Conservation (phyloP, 805 yeast genomes). For the Yamadazyma nakazawae region DNA sequence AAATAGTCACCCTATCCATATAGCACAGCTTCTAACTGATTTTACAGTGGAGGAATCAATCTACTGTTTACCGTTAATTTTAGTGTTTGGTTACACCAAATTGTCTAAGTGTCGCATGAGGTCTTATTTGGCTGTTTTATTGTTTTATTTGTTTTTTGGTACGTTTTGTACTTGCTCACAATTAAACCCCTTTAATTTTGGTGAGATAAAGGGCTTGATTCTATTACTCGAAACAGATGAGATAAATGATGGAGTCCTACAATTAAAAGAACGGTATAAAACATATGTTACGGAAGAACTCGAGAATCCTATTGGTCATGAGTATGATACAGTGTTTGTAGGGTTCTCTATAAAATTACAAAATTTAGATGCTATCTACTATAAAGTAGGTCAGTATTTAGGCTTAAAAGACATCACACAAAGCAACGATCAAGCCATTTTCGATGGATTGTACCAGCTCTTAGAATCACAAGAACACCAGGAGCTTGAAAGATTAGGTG, state of each 20-base stretch:
- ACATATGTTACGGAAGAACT: conserved; percentile 3
- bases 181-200: neutral
- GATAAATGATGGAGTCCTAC: neutral
- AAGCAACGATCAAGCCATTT: conserved; percentile 2
- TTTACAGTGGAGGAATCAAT: too few relatives aligned
- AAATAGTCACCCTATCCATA: neutral
- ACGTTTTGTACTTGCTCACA: neutral
- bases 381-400: conserved; percentile 4
- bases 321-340: conserved; percentile 8
- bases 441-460: conserved; percentile 5
- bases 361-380: conserved; percentile 1
- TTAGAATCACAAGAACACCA: neutral
- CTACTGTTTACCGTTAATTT: too few relatives aligned
- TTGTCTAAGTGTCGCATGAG: neutral
- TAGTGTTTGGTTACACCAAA: neutral
- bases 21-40: neutral
- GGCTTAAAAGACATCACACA: neutral
- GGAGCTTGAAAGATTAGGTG: conserved; percentile 6
- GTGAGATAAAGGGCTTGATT: conserved; percentile 6
- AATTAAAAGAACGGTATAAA: conserved; percentile 7
- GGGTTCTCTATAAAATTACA: conserved; percentile 10
- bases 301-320: conserved; percentile 7
- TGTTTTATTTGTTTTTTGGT: neutral
- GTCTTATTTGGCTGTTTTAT: neutral
- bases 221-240: conserved; percentile 5